phyloP scores from a whole-genome alignment of 129 eudicot genomes.

The Artemisia tridentata region DNA sequence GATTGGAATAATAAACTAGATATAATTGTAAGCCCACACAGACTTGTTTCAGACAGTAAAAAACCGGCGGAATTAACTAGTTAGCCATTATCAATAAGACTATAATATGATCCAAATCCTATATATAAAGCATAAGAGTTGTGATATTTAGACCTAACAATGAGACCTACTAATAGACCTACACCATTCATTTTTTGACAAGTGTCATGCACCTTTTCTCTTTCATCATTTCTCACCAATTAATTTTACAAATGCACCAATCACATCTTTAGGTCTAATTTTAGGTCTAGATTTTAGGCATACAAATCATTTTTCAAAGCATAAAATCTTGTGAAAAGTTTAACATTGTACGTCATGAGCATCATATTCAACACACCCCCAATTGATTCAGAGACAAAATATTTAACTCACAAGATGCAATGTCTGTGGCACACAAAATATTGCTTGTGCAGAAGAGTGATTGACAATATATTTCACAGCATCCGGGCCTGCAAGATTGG shows the following conservation, averaged over 20 bases:
- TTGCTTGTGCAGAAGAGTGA: conserved; percentile 74
- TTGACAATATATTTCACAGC: conserved; percentile 83
- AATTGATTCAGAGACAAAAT: background rate
- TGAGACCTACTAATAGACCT: too few relatives aligned
- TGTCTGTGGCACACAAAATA: conserved; percentile 83
- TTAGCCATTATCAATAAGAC: background rate
- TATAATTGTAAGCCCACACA: background rate
- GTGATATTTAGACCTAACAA: too few relatives aligned
- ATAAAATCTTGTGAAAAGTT: conserved; percentile 1
- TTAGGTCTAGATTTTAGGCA: too few relatives aligned
- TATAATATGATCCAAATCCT: background rate
- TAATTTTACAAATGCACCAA: too few relatives aligned
- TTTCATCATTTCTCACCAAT: too few relatives aligned
- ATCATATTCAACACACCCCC: conserved; percentile 1
- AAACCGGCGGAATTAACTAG: background rate
- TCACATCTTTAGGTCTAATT: too few relatives aligned
- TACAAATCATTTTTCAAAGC: too few relatives aligned
- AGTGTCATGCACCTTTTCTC: too few relatives aligned
- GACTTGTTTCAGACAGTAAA: background rate
- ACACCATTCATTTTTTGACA: too few relatives aligned
- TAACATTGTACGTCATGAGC: background rate
- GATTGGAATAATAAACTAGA: background rate
- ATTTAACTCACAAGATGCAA: conserved; percentile 57
- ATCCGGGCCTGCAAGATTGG: conserved; percentile 69
- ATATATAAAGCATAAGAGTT: background rate